phyloP scores from a whole-genome alignment of 768 basidiomycete species.

The Mycena metata region DNA sequence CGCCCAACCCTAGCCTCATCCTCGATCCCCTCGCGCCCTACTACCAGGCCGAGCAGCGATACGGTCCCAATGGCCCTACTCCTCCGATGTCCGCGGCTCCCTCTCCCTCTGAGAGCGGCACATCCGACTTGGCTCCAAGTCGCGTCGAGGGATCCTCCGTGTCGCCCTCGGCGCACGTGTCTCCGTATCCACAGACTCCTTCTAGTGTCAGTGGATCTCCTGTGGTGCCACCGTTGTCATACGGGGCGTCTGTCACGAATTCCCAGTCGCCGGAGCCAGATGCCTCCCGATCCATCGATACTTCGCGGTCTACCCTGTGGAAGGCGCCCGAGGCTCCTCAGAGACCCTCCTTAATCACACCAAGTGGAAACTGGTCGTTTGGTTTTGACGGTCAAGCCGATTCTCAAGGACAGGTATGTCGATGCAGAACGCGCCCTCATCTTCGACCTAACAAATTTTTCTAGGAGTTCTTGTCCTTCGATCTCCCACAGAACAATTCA shows the following conservation, averaged over 20 bases:
- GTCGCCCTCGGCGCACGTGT: slow-evolving; percentile 27
- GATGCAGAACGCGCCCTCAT: neutral
- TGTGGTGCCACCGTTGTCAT: slow-evolving; percentile 26
- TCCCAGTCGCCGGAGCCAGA: slow-evolving; percentile 33
- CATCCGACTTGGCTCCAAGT: slow-evolving; percentile 29
- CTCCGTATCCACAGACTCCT: slow-evolving; percentile 35
- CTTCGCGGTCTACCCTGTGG: slow-evolving; percentile 18
- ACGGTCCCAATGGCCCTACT: slow-evolving; percentile 60
- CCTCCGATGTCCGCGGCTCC: slow-evolving; percentile 66
- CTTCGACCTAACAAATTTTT: slow-evolving; percentile 4
- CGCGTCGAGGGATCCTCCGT: slow-evolving; percentile 32
- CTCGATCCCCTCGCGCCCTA: slow-evolving; percentile 40
- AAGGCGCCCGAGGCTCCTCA: slow-evolving; percentile 7
- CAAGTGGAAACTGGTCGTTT: slow-evolving; percentile 25
- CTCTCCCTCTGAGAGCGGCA: slow-evolving; percentile 55
- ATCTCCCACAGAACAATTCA: slow-evolving; percentile 29
- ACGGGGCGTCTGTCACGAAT: slow-evolving; percentile 3
- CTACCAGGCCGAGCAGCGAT: slow-evolving; percentile 43
- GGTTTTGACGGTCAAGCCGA: slow-evolving; percentile 17
- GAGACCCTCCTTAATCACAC: slow-evolving; percentile 8
- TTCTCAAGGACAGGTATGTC: slow-evolving; percentile 11
- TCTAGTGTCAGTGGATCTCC: slow-evolving; percentile 33
- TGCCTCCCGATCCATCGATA: neutral
- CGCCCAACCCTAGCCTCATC: slow-evolving; percentile 34
- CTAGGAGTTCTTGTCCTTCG: slow-evolving; percentile 43